These are phyloP conservation scores for Chlorella ohadii DNA, from an alignment of 139 green algal genomes.

Conservation along the genomic window DNA sequence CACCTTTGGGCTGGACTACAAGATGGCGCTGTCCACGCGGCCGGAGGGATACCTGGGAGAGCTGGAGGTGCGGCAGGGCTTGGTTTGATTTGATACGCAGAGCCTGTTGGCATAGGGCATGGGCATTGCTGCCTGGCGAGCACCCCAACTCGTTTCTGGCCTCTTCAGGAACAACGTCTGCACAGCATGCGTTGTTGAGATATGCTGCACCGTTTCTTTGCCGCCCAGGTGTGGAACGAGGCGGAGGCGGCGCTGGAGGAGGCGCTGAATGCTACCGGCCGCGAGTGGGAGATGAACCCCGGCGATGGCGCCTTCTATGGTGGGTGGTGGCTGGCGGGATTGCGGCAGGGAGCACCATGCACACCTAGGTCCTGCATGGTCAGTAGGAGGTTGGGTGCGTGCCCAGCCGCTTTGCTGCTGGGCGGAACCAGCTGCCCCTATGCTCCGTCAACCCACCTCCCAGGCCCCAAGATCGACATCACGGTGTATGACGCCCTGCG, in stretches of 20 bases:
- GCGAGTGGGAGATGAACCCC: slow-evolving; percentile 85
- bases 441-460: slow-evolving; percentile 73
- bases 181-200: no score
- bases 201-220: no score
- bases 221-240: slow-evolving; percentile 89
- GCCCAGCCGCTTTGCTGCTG: neutral
- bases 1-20: slow-evolving; percentile 94
- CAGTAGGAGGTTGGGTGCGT: no score
- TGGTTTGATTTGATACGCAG: no score
- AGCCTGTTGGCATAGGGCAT: no score
- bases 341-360: no score
- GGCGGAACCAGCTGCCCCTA: no score
- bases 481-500: slow-evolving; percentile 91
- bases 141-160: no score
- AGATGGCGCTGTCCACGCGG: slow-evolving; percentile 94
- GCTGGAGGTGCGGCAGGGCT: slow-evolving; percentile 69
- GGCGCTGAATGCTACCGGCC: slow-evolving; percentile 85
- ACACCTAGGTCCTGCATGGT: no score
- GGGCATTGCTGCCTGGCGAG: no score
- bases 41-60: slow-evolving; percentile 91
- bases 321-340: neutral
- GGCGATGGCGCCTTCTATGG: slow-evolving; percentile 98
- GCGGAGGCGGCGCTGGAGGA: slow-evolving; percentile 88
- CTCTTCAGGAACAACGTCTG: no score
- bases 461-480: slow-evolving; percentile 98